phyloP scores from a whole-genome alignment of 129 eudicot genomes.

The Glebionis coronaria region DNA sequence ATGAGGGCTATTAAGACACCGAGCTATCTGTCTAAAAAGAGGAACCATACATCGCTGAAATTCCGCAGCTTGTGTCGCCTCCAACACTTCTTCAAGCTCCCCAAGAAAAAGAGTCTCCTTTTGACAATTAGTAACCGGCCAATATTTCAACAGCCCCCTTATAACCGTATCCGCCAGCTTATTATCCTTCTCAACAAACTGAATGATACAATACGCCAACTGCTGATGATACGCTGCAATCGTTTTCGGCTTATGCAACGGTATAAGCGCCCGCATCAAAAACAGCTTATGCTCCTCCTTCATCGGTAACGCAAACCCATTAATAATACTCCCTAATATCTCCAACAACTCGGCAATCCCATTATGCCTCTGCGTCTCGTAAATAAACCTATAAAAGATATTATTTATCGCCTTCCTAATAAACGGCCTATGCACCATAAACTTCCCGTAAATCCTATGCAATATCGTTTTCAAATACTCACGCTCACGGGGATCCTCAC shows the following conservation, averaged over 20 bases:
- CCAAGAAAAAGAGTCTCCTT: slow-evolving; percentile 83
- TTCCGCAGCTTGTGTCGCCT: slow-evolving; percentile 64
- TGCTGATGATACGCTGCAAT: slow-evolving; percentile 74
- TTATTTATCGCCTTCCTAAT: slow-evolving; percentile 75
- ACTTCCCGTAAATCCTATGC: slow-evolving; percentile 79
- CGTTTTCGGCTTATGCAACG: slow-evolving; percentile 76
- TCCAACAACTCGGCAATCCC: slow-evolving; percentile 79
- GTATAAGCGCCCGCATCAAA: slow-evolving; percentile 71
- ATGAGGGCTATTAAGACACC: slow-evolving; percentile 71
- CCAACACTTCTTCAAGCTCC: slow-evolving; percentile 79
- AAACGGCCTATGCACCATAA: slow-evolving; percentile 87
- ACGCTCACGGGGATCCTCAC: slow-evolving; percentile 75
- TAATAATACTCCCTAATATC: slow-evolving; percentile 79
- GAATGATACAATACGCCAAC: slow-evolving; percentile 64
- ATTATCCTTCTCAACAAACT: slow-evolving; percentile 81
- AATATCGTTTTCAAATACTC: slow-evolving; percentile 74
- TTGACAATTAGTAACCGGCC: slow-evolving; percentile 79
- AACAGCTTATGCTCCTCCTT: slow-evolving; percentile 84
- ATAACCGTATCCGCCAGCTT: slow-evolving; percentile 67
- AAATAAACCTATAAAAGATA: slow-evolving; percentile 69
- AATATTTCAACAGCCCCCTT: slow-evolving; percentile 70
- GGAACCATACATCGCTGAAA: slow-evolving; percentile 77
- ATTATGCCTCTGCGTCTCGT: slow-evolving; percentile 67
- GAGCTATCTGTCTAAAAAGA: slow-evolving; percentile 69
- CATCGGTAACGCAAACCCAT: slow-evolving; percentile 86